These are phyloP conservation scores for Sarocladium kiliense DNA, from an alignment of 2,329 filamentous ascomycete genomes.

Conservation along the genomic window DNA sequence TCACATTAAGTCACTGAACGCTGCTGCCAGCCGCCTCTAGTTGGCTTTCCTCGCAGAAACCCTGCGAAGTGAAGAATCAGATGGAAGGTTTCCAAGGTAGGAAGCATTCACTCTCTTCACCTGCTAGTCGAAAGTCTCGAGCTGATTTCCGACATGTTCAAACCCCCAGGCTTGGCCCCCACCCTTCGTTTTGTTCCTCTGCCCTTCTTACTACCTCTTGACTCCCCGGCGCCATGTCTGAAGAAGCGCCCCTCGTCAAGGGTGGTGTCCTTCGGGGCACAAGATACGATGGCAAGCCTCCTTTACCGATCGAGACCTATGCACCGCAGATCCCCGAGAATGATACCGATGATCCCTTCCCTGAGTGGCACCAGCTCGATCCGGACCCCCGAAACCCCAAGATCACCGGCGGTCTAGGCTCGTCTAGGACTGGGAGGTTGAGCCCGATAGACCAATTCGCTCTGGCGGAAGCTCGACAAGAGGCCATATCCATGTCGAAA, in stretches of 20 bases:
- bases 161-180: not conserved
- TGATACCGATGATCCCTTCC: not conserved
- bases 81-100: not conserved
- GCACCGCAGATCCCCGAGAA: not conserved
- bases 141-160: not conserved
- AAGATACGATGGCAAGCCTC: too few species aligned
- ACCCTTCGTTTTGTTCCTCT: too few species aligned
- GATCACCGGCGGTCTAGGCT: not conserved
- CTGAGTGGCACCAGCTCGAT: not conserved
- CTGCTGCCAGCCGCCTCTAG: not conserved
- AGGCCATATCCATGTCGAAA: not conserved
- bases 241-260: too few species aligned
- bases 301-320: not conserved
- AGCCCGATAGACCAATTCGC: constrained; percentile 4
- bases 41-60: not conserved
- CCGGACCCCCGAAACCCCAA: not conserved
- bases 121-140: not conserved
- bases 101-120: not conserved
- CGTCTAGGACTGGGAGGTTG: not conserved
- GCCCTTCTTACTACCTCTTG: too few species aligned
- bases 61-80: not conserved
- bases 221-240: too few species aligned
- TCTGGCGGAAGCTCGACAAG: constrained; percentile 3
- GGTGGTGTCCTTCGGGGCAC: too few species aligned
- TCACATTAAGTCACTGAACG: not conserved